Evolutionary conservation across 2,329 filamentous ascomycete species (phyloP).

Genomic region (Paramyrothecium roridum): DNA sequence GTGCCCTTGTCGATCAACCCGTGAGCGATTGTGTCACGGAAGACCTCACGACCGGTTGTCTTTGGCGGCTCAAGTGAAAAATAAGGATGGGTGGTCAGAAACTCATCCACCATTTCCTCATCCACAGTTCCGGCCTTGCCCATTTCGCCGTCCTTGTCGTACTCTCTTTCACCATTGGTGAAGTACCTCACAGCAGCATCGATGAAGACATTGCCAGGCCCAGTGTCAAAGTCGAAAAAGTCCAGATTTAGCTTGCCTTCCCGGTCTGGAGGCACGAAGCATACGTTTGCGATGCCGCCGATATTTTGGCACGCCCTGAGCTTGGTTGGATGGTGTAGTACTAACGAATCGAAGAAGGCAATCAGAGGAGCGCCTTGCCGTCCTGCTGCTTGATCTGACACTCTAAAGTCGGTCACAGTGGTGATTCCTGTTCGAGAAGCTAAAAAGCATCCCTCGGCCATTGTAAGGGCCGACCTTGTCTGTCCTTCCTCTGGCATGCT

Average conservation of each 20-base stretch:
- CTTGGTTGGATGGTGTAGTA: slow-evolving; percentile 50
- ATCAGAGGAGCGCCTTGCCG: slow-evolving; percentile 47
- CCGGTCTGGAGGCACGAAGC: slow-evolving; percentile 32
- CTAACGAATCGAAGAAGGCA: slow-evolving; percentile 46
- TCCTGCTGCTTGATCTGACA: slow-evolving; percentile 45
- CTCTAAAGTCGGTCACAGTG: slow-evolving; percentile 49
- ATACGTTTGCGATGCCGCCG: slow-evolving; percentile 58
- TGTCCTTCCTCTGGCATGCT: slow-evolving; percentile 47
- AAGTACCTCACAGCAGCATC: slow-evolving; percentile 18
- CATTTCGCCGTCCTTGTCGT: slow-evolving; percentile 44
- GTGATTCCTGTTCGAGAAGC: slow-evolving; percentile 54
- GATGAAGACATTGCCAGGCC: slow-evolving; percentile 38
- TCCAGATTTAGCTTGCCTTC: neutral
- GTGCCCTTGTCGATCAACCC: slow-evolving; percentile 37
- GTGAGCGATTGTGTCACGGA: slow-evolving; percentile 42
- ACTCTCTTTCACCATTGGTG: slow-evolving; percentile 39
- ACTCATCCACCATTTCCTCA: slow-evolving; percentile 39
- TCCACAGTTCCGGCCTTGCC: slow-evolving; percentile 28
- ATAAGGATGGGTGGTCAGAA: slow-evolving; percentile 35
- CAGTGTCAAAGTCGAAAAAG: slow-evolving; percentile 39
- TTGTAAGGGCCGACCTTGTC: slow-evolving; percentile 46
- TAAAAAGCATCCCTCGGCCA: slow-evolving; percentile 56
- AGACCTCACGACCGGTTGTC: slow-evolving; percentile 49
- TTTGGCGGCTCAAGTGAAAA: slow-evolving; percentile 39
- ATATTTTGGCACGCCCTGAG: slow-evolving; percentile 60